phyloP scores from a whole-genome alignment of 2,329 filamentous ascomycete species.

The Alternaria rosae region DNA sequence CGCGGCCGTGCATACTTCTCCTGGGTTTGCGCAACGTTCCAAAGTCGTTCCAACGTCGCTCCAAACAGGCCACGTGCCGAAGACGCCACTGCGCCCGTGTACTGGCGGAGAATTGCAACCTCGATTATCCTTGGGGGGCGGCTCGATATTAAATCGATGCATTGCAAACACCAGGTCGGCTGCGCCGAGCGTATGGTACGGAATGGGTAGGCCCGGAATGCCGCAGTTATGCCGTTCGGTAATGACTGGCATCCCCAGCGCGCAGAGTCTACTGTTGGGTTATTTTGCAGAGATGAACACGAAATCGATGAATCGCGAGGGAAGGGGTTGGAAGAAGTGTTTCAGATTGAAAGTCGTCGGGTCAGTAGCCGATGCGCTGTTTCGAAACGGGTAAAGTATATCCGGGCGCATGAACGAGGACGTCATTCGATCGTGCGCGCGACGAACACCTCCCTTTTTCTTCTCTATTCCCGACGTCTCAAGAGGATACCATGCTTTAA shows the following conservation, averaged over 20 bases:
- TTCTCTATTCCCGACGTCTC: background rate
- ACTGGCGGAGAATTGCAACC: constrained; percentile 17
- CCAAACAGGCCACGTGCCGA: background rate
- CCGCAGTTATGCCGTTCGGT: constrained; percentile 9
- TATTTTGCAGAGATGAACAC: background rate
- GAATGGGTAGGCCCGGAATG: background rate
- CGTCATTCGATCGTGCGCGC: background rate
- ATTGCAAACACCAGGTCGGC: background rate
- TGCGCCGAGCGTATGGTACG: background rate
- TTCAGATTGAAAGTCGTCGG: background rate
- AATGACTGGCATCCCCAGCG: constrained; percentile 4
- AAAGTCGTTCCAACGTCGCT: background rate
- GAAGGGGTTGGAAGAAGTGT: constrained; percentile 1
- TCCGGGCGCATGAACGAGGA: background rate
- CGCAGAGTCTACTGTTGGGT: constrained; percentile 3
- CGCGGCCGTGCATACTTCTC: background rate
- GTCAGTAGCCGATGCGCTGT: background rate
- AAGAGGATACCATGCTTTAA: background rate
- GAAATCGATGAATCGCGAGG: background rate
- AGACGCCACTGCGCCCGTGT: background rate
- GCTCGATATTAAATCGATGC: constrained; percentile 11
- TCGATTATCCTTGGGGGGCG: background rate
- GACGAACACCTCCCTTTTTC: background rate
- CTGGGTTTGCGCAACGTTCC: background rate
- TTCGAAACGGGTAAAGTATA: background rate